A percentile compares a stretch with the other conserved stretches of the same genome.
Evolutionary conservation across 805 yeast genomes (phyloP).

Genomic region (Maudiozyma barnettii): DNA sequence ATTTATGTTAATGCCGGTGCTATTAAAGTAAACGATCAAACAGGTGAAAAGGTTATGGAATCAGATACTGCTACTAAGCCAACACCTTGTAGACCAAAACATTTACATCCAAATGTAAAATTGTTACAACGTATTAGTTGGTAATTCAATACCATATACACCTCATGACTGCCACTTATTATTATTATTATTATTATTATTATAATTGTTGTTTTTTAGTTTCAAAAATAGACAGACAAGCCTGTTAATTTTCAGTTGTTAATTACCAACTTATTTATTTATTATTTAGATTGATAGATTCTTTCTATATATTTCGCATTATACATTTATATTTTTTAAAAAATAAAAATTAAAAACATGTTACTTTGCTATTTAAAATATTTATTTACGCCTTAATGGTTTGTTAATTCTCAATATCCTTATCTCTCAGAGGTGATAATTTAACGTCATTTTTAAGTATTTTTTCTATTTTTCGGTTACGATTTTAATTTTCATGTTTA

Average conservation of each 20-base stretch:
- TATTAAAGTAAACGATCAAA: slow-evolving; percentile 1
- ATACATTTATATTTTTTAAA: not conserved
- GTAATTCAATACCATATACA: slow-evolving; percentile 9
- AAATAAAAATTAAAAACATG: too few relatives aligned
- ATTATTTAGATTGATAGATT: not conserved
- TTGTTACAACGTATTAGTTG: slow-evolving; percentile 26
- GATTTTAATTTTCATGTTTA: too few relatives aligned
- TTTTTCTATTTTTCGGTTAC: too few relatives aligned
- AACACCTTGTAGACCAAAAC: slow-evolving; percentile 6
- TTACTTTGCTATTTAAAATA: too few relatives aligned
- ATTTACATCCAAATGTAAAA: slow-evolving; percentile 24
- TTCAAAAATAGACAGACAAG: too few relatives aligned
- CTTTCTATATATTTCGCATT: not conserved
- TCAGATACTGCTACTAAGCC: not conserved
- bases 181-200: not conserved
- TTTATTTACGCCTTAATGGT: too few relatives aligned
- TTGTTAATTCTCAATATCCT: too few relatives aligned
- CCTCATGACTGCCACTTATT: not conserved
- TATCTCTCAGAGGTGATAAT: too few relatives aligned
- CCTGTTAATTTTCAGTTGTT: too few relatives aligned
- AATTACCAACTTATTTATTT: not conserved
- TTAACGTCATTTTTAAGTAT: too few relatives aligned
- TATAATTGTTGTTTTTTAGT: too few relatives aligned
- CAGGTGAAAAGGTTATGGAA: not conserved
- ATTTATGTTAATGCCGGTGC: slow-evolving; percentile 22